Base-by-base conservation (phyloP, 805 yeast genomes). In the Yamadazyma laniorum region DNA sequence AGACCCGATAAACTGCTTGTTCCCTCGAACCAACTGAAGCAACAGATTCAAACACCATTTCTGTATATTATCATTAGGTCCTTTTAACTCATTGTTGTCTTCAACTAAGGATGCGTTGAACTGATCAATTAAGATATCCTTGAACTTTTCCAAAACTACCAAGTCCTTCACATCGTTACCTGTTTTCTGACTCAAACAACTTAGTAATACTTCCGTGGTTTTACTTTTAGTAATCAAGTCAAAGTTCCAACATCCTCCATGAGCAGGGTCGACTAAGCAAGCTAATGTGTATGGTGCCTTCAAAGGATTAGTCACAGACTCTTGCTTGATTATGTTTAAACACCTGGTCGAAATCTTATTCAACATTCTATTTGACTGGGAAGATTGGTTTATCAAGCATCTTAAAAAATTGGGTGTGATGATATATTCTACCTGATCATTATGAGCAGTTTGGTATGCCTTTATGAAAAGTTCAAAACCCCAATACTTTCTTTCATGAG, bases 401-500 rank as follows among this genome's bases (percentile, higher is more conserved):
- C 95, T 72, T 65, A 82, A 58, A 21, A 90, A 67, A 54, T 88
- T 86, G 19, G 74, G 77, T 5, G 85, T 74, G 55, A 84, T 72
- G 2, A 82, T 39, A 35, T 48, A 18, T 8, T 42, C 39, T 9
- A 65, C 46, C 11, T 52, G 49, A 3, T 48, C 17, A 2, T 42
- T 43, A 3, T 50, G 37, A 4, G 63, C 44, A 2, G 39, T 29
- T 2, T 35, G 39, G 29, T 81, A 55, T 39, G 79, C 70, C 35
- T 70, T 64, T 29, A 63, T 69, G 44, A 90, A 79, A 8, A 89
- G 74, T 49, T 85, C 85, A 50, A 90, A 79, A 0, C 96, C 98
- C 75, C 87, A 77, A 58, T 74, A 85, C 57, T 90, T 91, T 40
- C 96, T 71, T 58, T 90, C 97, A 22, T 82, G 77, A 1, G 96